phyloP scores from a whole-genome alignment of 208 protist genomes.

The Angomonas deanei region DNA sequence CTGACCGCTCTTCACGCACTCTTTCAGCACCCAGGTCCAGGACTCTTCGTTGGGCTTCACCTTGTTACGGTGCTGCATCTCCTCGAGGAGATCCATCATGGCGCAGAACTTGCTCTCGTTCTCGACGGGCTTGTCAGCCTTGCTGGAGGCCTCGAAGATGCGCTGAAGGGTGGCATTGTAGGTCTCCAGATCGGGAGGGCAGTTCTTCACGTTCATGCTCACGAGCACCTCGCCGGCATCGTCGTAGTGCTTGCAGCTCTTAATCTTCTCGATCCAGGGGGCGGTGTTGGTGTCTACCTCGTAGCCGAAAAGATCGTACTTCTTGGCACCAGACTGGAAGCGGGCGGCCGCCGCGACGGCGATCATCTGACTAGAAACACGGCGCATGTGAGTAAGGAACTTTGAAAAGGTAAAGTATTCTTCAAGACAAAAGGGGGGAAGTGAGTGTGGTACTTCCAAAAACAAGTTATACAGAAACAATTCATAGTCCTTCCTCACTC shows the following conservation, averaged over 20 bases:
- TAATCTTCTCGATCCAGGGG: slow-evolving; percentile 83
- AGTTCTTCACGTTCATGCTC: slow-evolving; percentile 89
- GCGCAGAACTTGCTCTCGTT: slow-evolving; percentile 88
- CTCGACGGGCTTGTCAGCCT: slow-evolving; percentile 55
- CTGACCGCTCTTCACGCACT: slow-evolving; percentile 77
- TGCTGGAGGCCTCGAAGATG: slow-evolving; percentile 74
- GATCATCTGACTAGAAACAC: slow-evolving; percentile 55
- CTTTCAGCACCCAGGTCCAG: slow-evolving; percentile 82
- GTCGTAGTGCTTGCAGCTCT: slow-evolving; percentile 80
- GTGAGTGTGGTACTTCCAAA: no score
- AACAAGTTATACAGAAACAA: background rate
- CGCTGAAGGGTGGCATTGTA: slow-evolving; percentile 84
- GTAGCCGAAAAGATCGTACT: slow-evolving; percentile 86
- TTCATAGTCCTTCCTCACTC: no score
- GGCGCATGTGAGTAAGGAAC: no score
- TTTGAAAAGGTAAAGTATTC: no score
- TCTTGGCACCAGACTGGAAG: slow-evolving; percentile 55
- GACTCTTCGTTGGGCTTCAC: slow-evolving; percentile 82
- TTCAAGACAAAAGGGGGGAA: no score
- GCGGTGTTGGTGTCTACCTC: slow-evolving; percentile 81
- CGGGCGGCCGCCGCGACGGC: slow-evolving; percentile 38
- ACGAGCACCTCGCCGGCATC: slow-evolving; percentile 86
- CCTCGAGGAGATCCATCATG: slow-evolving; percentile 88
- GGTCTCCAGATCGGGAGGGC: slow-evolving; percentile 81
- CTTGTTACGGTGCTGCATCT: slow-evolving; percentile 88